phyloP scores from a whole-genome alignment of 768 basidiomycete genomes.

The Suillus placidus region DNA sequence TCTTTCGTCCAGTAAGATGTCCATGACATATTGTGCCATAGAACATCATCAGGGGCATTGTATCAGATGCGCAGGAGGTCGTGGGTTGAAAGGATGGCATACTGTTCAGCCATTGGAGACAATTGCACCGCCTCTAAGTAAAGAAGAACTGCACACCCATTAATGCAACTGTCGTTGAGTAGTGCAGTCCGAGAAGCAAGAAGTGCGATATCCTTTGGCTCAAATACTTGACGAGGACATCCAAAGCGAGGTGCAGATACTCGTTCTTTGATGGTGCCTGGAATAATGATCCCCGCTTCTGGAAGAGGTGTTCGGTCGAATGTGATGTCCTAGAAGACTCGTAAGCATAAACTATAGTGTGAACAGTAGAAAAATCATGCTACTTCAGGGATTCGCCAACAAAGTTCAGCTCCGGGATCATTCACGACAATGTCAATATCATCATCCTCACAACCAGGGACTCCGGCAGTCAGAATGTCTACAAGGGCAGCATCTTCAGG shows the following conservation, averaged over 20 bases:
- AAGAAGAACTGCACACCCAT: constrained; percentile 10
- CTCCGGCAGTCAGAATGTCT: background rate
- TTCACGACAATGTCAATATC: background rate
- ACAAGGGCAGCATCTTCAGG: background rate
- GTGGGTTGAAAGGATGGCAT: constrained; percentile 11
- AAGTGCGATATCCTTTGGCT: constrained; percentile 1
- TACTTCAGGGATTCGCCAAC: background rate
- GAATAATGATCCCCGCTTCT: background rate
- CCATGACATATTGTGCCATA: constrained; percentile 23
- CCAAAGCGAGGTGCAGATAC: background rate
- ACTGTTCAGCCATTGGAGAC: background rate
- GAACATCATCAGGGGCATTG: constrained; percentile 4
- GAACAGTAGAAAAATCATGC: background rate
- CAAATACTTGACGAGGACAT: constrained; percentile 7
- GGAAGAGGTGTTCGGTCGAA: background rate
- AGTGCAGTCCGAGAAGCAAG: constrained; percentile 7
- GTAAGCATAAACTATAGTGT: background rate
- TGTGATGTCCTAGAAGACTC: background rate
- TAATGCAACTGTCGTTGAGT: constrained; percentile 13
- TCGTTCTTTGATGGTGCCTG: background rate
- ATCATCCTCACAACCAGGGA: background rate
- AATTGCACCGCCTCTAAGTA: background rate
- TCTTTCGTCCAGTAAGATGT: constrained; percentile 32
- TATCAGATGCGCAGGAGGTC: constrained; percentile 3
- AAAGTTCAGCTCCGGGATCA: background rate